These are phyloP conservation scores for Gaultheria prostrata DNA, from an alignment of 148 eudicot genomes.

Conservation along the genomic window DNA sequence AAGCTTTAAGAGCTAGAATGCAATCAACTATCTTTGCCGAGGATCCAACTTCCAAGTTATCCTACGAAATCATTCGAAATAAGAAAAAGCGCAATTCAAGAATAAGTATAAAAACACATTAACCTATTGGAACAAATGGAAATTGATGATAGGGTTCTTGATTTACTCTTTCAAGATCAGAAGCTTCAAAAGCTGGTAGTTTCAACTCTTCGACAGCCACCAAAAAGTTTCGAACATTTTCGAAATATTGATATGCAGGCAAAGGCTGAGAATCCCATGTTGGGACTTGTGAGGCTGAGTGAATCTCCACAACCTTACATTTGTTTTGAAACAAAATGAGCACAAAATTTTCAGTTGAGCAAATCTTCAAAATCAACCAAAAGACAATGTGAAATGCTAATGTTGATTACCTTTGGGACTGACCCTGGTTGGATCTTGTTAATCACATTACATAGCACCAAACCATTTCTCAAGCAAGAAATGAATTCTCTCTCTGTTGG, in stretches of 20 bases:
- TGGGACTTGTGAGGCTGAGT: slow-evolving; percentile 34
- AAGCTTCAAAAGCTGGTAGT: slow-evolving; percentile 84
- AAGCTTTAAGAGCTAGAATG: slow-evolving; percentile 71
- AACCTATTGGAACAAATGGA: background rate
- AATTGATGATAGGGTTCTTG: background rate
- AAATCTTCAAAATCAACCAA: background rate
- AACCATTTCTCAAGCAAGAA: slow-evolving; percentile 92
- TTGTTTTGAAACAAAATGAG: background rate
- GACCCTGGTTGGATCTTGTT: slow-evolving; percentile 82
- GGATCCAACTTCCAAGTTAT: slow-evolving; percentile 66
- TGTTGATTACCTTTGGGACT: slow-evolving; percentile 64
- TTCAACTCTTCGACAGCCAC: slow-evolving; percentile 62
- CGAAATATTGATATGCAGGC: slow-evolving; percentile 97
- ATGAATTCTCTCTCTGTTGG: slow-evolving; percentile 80
- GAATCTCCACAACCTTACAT: slow-evolving; percentile 61
- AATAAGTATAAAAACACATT: background rate
- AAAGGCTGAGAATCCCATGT: slow-evolving; percentile 83
- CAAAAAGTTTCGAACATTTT: slow-evolving; percentile 83
- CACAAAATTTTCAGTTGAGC: background rate
- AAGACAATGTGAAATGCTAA: background rate
- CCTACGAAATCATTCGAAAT: slow-evolving; percentile 32
- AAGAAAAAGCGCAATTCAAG: background rate
- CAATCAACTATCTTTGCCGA: slow-evolving; percentile 77
- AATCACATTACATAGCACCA: slow-evolving; percentile 77
- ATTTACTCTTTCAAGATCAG: slow-evolving; percentile 74